Evolutionary conservation across 805 yeast species (phyloP).

Genomic region (Suhomyces pyralidae): DNA sequence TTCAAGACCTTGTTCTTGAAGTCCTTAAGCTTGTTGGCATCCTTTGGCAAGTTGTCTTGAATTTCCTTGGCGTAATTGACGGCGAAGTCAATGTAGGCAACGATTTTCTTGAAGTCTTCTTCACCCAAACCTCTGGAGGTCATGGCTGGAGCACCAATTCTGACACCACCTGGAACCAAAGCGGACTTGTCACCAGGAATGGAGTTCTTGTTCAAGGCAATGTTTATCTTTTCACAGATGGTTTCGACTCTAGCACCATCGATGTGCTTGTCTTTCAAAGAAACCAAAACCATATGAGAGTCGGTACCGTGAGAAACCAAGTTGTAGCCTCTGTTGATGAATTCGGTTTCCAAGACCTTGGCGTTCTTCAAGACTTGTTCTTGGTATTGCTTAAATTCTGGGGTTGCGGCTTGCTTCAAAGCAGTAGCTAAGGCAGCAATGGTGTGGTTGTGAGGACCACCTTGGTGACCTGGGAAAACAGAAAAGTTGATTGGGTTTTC

Average conservation of each 20-base stretch:
- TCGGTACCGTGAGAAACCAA: constrained; percentile 94
- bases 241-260: constrained; percentile 97
- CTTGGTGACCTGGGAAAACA: constrained; percentile 99
- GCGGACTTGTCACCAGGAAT: constrained; percentile 97
- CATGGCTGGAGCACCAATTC: constrained; percentile 99
- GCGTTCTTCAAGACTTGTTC: constrained; percentile 80
- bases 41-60: constrained; percentile 80
- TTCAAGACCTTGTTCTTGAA: constrained; percentile 79
- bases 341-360: constrained; percentile 65
- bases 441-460: constrained; percentile 99
- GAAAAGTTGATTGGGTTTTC: constrained; percentile 93
- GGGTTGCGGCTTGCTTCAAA: constrained; percentile 83
- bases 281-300: constrained; percentile 85
- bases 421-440: constrained; percentile 96
- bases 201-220: constrained; percentile 94
- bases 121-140: constrained; percentile 88
- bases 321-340: constrained; percentile 61
- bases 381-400: constrained; percentile 87
- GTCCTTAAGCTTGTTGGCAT: constrained; percentile 93
- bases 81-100: constrained; percentile 75
- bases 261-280: constrained; percentile 71
- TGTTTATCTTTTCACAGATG: constrained; percentile 82
- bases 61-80: constrained; percentile 71
- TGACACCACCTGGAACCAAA: constrained; percentile 90
- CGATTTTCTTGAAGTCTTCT: constrained; percentile 77